Evolutionary conservation across 2,329 filamentous ascomycete genomes (phyloP), one percentile per base, ranked within the genome.

Genomic region (Fusarium subglutinans): DNA sequence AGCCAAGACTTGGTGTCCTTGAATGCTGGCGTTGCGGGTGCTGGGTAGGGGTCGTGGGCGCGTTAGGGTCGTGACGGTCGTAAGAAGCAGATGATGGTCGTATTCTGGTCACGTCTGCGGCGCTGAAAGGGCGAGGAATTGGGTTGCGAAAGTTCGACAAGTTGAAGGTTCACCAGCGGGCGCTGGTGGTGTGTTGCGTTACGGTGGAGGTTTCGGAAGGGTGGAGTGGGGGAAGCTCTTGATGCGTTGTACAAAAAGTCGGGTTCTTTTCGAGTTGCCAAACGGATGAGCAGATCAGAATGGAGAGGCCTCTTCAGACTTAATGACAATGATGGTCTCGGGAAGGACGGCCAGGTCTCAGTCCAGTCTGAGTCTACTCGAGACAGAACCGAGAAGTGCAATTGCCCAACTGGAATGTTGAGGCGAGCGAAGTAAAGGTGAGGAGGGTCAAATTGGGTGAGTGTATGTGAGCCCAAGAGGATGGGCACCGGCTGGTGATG

Each of bases 31-130:
- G 84, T 84, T 85, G 84, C 82, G 83, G 83, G 83, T 85, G 84
- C 81, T 84, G 83, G 80, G 80, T 78, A 76, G 78, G 73, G 70
- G 82, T 80, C 79, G 83, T 83, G 78, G 83, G 81, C 79, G 86
- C 86, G 86, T 88, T 80, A 82, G 78, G 82, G 80, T 88, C 87
- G 88, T 88, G 83, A 86, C 84, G 84, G 87, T 89, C 87, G 84
- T 88, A 80, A 87, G 80, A 80, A 75, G 79, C 77, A 53, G 80
- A 78, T 56, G 80, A 77, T 73, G 82, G 78, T 64, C 78, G 83
- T 81, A 80, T 81, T 80, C 80, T 82, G 77, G 85, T 84, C 85
- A 86, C 84, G 80, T 84, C 85, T 83, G 84, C 84, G 82, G 82
- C 81, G 69, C 67, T 70, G 63, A 60, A 74, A 56, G 77, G 73